A percentile compares a stretch with the other conserved stretches of the same genome.
phyloP scores from a whole-genome alignment of 805 yeast species.

The Wickerhamiella azymoides region DNA sequence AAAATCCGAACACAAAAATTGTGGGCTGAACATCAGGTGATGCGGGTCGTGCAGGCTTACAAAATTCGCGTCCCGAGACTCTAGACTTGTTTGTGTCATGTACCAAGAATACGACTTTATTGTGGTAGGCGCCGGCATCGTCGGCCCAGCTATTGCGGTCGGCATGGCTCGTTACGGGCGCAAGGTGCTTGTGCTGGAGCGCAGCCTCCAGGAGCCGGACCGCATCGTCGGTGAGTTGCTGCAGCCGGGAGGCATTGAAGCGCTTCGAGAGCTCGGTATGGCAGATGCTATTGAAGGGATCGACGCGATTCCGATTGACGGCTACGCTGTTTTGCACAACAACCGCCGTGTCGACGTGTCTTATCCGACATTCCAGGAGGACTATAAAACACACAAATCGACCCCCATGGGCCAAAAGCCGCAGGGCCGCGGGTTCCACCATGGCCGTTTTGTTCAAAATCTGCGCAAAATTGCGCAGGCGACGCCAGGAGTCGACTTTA shows the following conservation, averaged over 20 bases:
- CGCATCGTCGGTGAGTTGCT: slow-evolving; percentile 93
- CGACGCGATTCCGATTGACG: slow-evolving; percentile 62
- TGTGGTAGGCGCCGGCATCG: slow-evolving; percentile 96
- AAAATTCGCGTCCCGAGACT: background rate
- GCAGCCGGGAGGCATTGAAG: slow-evolving; percentile 94
- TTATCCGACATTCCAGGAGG: slow-evolving; percentile 36
- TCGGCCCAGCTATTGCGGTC: slow-evolving; percentile 87
- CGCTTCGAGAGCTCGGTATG: slow-evolving; percentile 73
- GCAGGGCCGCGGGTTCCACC: slow-evolving; percentile 81
- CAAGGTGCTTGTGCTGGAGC: slow-evolving; percentile 59
- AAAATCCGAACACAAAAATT: background rate
- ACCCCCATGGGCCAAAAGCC: slow-evolving; percentile 20
- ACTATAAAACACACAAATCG: slow-evolving; percentile 8
- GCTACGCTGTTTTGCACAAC: slow-evolving; percentile 65
- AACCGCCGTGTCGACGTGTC: slow-evolving; percentile 45
- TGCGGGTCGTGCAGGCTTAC: background rate
- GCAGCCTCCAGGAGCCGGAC: slow-evolving; percentile 88
- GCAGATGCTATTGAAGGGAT: slow-evolving; percentile 56
- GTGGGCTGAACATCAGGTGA: background rate
- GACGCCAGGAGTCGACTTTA: slow-evolving; percentile 61
- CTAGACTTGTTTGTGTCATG: background rate
- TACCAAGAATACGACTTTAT: slow-evolving; percentile 52
- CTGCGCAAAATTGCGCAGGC: slow-evolving; percentile 53
- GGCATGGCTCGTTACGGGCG: slow-evolving; percentile 85
- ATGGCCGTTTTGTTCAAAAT: slow-evolving; percentile 74